These are phyloP conservation scores for Mycena epipterygia DNA, from an alignment of 768 basidiomycete species.

Conservation along the genomic window DNA sequence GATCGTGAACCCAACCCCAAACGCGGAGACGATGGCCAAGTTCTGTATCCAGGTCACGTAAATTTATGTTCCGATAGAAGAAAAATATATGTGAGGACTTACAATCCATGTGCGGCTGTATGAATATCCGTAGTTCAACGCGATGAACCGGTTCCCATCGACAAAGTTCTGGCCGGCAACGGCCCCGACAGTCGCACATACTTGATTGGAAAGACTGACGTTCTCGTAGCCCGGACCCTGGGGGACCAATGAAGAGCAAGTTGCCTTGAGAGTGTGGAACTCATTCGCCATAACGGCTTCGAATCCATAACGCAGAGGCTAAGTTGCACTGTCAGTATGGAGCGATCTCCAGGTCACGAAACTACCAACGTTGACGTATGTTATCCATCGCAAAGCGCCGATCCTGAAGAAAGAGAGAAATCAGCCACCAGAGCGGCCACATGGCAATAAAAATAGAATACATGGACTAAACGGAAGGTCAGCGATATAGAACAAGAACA, in stretches of 20 bases:
- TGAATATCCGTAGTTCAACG: constrained; percentile 62
- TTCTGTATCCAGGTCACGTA: not conserved
- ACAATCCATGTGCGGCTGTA: constrained; percentile 58
- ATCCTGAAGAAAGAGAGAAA: no score
- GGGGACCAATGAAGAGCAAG: constrained; percentile 71
- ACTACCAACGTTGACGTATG: no score
- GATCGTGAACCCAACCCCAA: constrained; percentile 57
- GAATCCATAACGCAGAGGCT: no score
- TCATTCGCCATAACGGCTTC: constrained; percentile 56
- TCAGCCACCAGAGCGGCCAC: no score
- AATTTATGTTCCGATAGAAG: no score
- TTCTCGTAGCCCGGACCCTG: constrained; percentile 74
- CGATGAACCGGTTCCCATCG: constrained; percentile 66
- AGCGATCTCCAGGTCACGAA: no score
- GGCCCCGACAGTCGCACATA: constrained; percentile 80
- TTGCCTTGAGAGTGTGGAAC: constrained; percentile 76
- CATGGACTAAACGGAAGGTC: constrained; percentile 30
- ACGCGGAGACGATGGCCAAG: not conserved
- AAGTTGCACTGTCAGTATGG: no score
- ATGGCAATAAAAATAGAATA: constrained; percentile 3
- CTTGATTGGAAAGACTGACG: constrained; percentile 72
- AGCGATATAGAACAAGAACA: not conserved
- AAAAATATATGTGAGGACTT: constrained; percentile 25
- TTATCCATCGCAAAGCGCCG: no score
- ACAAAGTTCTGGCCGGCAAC: constrained; percentile 70